Conservation (phyloP, 495 filamentous ascomycete genomes). For the Lasiosphaeria miniovina region DNA sequence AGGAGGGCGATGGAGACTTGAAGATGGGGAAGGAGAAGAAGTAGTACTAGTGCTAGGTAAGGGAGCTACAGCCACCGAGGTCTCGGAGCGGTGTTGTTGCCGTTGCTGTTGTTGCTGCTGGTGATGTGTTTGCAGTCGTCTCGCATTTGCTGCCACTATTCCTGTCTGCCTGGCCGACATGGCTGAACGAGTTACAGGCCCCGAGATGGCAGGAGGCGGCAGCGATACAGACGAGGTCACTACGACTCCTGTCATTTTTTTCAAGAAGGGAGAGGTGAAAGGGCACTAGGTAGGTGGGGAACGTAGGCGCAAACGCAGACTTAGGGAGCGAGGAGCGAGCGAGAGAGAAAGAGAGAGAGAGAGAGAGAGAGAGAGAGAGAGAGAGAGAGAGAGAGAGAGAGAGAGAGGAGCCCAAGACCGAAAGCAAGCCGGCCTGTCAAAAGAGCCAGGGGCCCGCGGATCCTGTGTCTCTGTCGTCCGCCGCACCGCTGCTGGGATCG, state of each 20-base stretch:
- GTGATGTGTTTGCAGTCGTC: neutral
- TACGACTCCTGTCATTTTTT: slow-evolving; percentile 32
- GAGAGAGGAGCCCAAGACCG: too few relatives aligned
- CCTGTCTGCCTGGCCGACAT: slow-evolving; percentile 22
- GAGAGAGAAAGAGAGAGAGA: slow-evolving; percentile 21
- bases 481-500: neutral
- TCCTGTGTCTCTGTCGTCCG: slow-evolving; percentile 4
- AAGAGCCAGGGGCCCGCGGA: too few relatives aligned
- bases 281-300: neutral
- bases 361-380: slow-evolving; percentile 16
- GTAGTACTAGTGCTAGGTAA: neutral
- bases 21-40: neutral
- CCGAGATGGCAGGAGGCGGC: slow-evolving; percentile 4
- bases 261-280: neutral
- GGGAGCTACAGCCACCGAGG: neutral
- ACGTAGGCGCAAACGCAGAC: slow-evolving; percentile 6
- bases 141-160: slow-evolving; percentile 8
- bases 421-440: too few relatives aligned
- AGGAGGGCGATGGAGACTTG: neutral
- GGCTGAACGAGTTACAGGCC: slow-evolving; percentile 27
- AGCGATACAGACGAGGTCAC: slow-evolving; percentile 9
- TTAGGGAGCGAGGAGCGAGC: neutral
- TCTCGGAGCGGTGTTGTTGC: neutral
- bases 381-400: too few relatives aligned
- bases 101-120: neutral